phyloP scores from a whole-genome alignment of 2,329 filamentous ascomycete genomes.

The Fusarium anguioides region DNA sequence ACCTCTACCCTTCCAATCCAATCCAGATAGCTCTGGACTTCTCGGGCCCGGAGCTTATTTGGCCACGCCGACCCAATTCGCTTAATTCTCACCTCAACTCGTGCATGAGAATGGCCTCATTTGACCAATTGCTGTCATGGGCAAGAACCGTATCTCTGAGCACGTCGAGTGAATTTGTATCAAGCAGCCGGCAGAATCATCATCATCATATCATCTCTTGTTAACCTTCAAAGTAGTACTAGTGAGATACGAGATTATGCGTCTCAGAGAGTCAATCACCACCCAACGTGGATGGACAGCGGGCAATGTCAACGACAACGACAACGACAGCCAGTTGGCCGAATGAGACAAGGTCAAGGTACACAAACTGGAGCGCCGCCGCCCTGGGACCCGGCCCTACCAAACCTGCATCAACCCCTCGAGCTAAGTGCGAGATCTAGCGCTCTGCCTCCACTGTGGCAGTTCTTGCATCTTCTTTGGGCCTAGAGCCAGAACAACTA shows the following conservation, averaged over 20 bases:
- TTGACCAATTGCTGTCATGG: not conserved
- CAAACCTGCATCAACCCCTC: conserved; percentile 42
- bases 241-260: conserved; percentile 15
- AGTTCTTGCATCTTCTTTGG: conserved; percentile 37
- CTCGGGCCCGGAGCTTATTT: conserved; percentile 28
- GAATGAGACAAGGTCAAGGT: conserved; percentile 16
- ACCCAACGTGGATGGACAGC: conserved; percentile 17
- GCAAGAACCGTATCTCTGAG: not conserved
- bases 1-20: too few species aligned
- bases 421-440: conserved; percentile 39
- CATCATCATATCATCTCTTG: conserved; percentile 3
- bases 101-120: conserved; percentile 12
- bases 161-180: not conserved
- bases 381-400: conserved; percentile 40
- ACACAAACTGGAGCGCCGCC: conserved; percentile 24
- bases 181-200: not conserved
- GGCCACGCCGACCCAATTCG: conserved; percentile 18
- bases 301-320: conserved; percentile 21
- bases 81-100: not conserved
- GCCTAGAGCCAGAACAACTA: conserved; percentile 24
- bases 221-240: not conserved
- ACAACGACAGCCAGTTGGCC: conserved; percentile 17
- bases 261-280: conserved; percentile 8
- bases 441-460: conserved; percentile 26
- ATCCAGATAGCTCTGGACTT: conserved; percentile 12